Evolutionary conservation across 805 yeast species (phyloP).

Genomic region (Wickerhamomyces bovis): DNA sequence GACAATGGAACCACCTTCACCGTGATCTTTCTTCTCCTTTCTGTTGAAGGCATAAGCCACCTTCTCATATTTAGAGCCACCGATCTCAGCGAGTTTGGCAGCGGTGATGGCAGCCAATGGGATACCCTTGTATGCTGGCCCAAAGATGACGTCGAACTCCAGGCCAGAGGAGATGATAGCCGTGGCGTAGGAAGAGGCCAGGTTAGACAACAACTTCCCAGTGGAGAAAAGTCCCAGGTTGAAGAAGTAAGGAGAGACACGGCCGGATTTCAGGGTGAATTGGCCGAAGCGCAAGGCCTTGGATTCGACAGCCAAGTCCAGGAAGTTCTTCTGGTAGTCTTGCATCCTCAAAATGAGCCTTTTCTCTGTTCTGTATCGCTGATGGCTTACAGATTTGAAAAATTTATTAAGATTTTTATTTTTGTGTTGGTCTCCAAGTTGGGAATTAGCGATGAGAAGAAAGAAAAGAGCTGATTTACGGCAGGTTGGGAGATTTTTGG

Average conservation of each 20-base stretch:
- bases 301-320: conserved; percentile 76
- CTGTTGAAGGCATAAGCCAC: conserved; percentile 92
- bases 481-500: no score
- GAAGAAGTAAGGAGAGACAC: conserved; percentile 94
- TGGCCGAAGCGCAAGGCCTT: conserved; percentile 82
- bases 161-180: conserved; percentile 78
- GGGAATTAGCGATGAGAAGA: background rate
- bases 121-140: conserved; percentile 98
- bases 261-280: conserved; percentile 88
- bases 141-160: conserved; percentile 86
- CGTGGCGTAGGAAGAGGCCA: conserved; percentile 85
- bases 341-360: conserved; percentile 15
- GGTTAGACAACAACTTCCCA: conserved; percentile 68
- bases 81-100: conserved; percentile 86
- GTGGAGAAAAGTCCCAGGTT: conserved; percentile 86
- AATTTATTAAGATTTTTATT: background rate
- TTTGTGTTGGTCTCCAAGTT: background rate
- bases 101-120: conserved; percentile 92
- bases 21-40: conserved; percentile 95
- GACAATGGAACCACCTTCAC: conserved; percentile 95
- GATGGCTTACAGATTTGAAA: background rate
- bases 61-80: conserved; percentile 66
- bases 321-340: conserved; percentile 58
- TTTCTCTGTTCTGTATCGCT: background rate
- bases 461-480: background rate